These are phyloP conservation scores for Nakataea oryzae DNA, from an alignment of 2,329 filamentous ascomycete species.

Conservation along the genomic window DNA sequence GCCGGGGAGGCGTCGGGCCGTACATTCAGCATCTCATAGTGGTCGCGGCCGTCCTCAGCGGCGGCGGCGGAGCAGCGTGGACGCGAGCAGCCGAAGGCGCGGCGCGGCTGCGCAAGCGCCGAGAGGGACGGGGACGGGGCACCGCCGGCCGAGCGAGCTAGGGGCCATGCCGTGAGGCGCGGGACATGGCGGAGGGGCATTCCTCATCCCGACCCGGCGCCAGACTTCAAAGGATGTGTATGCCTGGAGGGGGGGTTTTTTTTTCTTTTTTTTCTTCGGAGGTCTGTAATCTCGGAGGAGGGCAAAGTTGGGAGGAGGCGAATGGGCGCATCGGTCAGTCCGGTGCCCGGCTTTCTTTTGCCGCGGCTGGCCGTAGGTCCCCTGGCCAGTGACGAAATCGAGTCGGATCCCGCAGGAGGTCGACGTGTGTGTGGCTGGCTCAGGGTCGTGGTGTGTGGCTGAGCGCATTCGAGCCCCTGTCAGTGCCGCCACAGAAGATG, in stretches of 20 bases:
- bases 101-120: background rate
- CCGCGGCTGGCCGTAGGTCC: background rate
- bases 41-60: slow-evolving; percentile 36
- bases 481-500: background rate
- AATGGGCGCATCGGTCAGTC: background rate
- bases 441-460: background rate
- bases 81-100: slow-evolving; percentile 19
- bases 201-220: slow-evolving; percentile 38
- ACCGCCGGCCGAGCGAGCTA: background rate
- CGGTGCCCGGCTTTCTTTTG: background rate
- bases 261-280: background rate
- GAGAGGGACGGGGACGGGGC: slow-evolving; percentile 4
- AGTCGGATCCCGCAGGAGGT: background rate
- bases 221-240: slow-evolving; percentile 1
- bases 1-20: slow-evolving; percentile 53
- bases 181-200: slow-evolving; percentile 41
- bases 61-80: slow-evolving; percentile 5
- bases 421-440: too few relatives aligned
- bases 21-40: slow-evolving; percentile 79
- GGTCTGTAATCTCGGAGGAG: background rate
- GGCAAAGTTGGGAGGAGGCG: background rate
- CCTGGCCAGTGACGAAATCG: slow-evolving; percentile 2
- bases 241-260: background rate
- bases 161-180: slow-evolving; percentile 15
- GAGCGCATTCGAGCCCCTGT: background rate